These are phyloP conservation scores for Primulina huaijiensis DNA, from an alignment of 257 asterid genomes.

Conservation along the genomic window DNA sequence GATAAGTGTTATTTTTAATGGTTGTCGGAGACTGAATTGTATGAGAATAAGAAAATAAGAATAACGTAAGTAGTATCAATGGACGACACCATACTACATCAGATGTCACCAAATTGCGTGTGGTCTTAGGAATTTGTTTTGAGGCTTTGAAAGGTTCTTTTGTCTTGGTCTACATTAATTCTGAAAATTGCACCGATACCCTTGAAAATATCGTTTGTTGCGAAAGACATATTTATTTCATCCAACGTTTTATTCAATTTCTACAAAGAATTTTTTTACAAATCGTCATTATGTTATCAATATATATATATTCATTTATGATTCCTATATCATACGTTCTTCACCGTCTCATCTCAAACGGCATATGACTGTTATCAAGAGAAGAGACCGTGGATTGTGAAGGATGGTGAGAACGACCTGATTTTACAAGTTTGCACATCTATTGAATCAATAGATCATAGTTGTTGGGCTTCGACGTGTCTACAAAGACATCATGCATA, in stretches of 20 bases:
- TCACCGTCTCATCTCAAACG: no score
- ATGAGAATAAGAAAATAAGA: background rate
- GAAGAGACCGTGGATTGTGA: background rate
- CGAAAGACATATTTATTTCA: background rate
- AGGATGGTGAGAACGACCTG: slow-evolving; percentile 21
- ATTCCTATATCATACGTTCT: no score
- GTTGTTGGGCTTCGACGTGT: slow-evolving; percentile 25
- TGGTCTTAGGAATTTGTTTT: slow-evolving; percentile 17
- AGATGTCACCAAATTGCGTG: background rate
- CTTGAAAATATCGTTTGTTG: background rate
- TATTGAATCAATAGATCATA: slow-evolving; percentile 8
- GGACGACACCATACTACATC: background rate
- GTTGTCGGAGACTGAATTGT: background rate
- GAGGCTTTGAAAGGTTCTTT: background rate
- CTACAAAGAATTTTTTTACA: no score
- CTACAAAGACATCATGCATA: background rate
- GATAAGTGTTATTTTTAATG: background rate
- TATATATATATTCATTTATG: no score
- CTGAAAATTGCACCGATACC: background rate
- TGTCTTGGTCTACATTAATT: slow-evolving; percentile 12
- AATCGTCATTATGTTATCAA: no score
- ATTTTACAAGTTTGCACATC: slow-evolving; percentile 23
- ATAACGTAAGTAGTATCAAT: background rate
- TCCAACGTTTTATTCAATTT: background rate
- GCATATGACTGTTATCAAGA: no score